phyloP scores from a whole-genome alignment of 2,329 filamentous ascomycete genomes.

The Aspergillus novofumigatus region DNA sequence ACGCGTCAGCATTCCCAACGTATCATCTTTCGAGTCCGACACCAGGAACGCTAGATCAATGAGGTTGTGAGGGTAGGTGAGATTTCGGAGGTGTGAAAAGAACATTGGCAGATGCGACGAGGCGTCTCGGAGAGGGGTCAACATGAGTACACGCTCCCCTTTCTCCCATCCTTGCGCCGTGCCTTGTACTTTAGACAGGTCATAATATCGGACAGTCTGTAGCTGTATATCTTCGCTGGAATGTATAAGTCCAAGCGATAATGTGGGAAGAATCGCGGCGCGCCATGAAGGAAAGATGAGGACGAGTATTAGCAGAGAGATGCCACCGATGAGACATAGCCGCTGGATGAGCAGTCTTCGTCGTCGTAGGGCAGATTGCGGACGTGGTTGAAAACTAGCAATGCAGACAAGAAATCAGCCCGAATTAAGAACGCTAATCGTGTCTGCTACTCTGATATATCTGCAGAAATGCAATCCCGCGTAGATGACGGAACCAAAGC shows the following conservation, averaged over 20 bases:
- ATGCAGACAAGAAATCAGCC: background rate
- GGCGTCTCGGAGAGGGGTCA: conserved; percentile 89
- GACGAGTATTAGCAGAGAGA: conserved; percentile 60
- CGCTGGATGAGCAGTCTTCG: conserved; percentile 69
- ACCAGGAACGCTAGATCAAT: conserved; percentile 96
- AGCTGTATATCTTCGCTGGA: conserved; percentile 69
- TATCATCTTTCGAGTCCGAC: conserved; percentile 93
- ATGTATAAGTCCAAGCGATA: conserved; percentile 67
- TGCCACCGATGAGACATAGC: conserved; percentile 54
- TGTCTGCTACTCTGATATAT: background rate
- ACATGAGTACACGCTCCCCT: conserved; percentile 90
- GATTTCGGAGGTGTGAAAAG: conserved; percentile 93
- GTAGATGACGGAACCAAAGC: background rate
- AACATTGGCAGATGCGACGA: conserved; percentile 93
- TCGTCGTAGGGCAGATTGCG: conserved; percentile 67
- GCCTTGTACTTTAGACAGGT: conserved; percentile 85
- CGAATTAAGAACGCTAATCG: background rate
- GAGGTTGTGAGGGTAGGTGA: conserved; percentile 94
- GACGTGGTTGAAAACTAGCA: conserved; percentile 76
- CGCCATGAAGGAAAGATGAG: conserved; percentile 72
- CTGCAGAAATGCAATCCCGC: background rate
- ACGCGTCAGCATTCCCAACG: conserved; percentile 68
- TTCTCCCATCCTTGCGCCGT: conserved; percentile 92
- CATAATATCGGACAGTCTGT: conserved; percentile 95
- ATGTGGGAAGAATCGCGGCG: conserved; percentile 56